These are phyloP conservation scores for Fusarium heterosporum DNA, from an alignment of 2,329 filamentous ascomycete genomes.

Conservation along the genomic window DNA sequence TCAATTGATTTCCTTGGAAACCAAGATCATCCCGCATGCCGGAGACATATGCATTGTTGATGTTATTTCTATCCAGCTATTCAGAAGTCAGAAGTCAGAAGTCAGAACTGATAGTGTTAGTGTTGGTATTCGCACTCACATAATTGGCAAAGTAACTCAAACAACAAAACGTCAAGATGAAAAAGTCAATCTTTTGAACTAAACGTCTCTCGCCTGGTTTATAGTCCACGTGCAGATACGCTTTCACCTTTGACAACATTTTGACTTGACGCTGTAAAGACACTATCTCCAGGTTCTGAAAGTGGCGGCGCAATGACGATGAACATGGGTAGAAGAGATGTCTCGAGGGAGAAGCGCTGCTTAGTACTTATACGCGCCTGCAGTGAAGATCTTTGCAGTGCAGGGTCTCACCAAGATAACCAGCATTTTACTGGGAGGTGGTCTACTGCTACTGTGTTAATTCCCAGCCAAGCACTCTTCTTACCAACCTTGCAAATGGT, in stretches of 20 bases:
- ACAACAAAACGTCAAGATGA: slow-evolving; percentile 73
- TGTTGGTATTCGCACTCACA: slow-evolving; percentile 48
- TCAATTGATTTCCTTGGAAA: slow-evolving; percentile 59
- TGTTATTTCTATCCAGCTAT: slow-evolving; percentile 55
- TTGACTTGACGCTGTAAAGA: neutral
- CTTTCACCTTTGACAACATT: slow-evolving; percentile 42
- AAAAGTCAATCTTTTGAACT: slow-evolving; percentile 71
- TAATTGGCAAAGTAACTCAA: slow-evolving; percentile 68
- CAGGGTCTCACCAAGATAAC: neutral
- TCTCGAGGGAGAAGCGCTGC: slow-evolving; percentile 1
- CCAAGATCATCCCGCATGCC: slow-evolving; percentile 61
- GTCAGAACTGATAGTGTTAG: neutral
- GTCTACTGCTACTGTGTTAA: neutral
- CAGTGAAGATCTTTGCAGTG: slow-evolving; percentile 12
- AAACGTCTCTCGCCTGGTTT: slow-evolving; percentile 58
- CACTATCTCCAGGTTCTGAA: neutral
- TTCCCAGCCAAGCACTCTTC: neutral
- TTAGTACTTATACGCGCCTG: slow-evolving; percentile 27
- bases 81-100: neutral
- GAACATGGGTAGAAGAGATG: neutral
- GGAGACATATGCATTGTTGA: slow-evolving; percentile 57
- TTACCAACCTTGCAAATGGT: neutral
- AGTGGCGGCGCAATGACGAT: slow-evolving; percentile 19
- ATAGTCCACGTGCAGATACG: slow-evolving; percentile 52
- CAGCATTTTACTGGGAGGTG: too few relatives aligned